Evolutionary conservation across 2,329 filamentous ascomycete species (phyloP), one percentile per base, ranked within the genome.

Genomic region (Nemania sp.): DNA sequence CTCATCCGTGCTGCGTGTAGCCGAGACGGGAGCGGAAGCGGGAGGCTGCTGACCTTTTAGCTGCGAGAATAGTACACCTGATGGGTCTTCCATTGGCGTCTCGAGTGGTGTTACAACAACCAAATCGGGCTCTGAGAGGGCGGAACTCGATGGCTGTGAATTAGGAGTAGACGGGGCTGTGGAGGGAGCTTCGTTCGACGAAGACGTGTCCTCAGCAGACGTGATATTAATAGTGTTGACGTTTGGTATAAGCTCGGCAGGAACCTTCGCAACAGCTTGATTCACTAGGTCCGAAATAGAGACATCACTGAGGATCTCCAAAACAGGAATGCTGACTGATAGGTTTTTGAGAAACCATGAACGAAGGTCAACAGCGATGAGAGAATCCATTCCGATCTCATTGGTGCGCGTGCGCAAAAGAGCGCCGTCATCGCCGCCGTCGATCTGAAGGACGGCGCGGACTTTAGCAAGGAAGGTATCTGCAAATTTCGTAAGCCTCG

Each of bases 321-420:
- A 22, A 18, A 32, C 51, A 4, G 51, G 51, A 15, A 53, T 53
- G 24, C 27, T 53, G 51, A 53, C 51, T 7, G n/a, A 26, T n/a
- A 24, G 22, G 18, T 51, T n/a, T 26, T 53, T 32, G 10, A 51
- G 22, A 20, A 51, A 51, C 27, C 51, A 53, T 18, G 51, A 53
- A 3, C 51, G 24, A 26, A 53, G 10, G 7, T 26, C 24, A 22
- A 53, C 51, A 15, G 51, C 51, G 18, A 53, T 32, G 11, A 53
- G 51, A 27, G 51, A 53, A 22, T 53, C 51, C 24, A 53, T 15
- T 7, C 51, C 51, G 20, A 53, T 29, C 51, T 53, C 51, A 18
- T 53, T 22, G 6, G 5, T 53, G 24, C 51, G 24, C 27, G 26
- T 32, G 7, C 15, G 24, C 51, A 53, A 26, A 15, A 29, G 51